These are phyloP conservation scores for Fonsecaea pedrosoi DNA, from an alignment of 2,329 filamentous ascomycete species.

Conservation along the genomic window DNA sequence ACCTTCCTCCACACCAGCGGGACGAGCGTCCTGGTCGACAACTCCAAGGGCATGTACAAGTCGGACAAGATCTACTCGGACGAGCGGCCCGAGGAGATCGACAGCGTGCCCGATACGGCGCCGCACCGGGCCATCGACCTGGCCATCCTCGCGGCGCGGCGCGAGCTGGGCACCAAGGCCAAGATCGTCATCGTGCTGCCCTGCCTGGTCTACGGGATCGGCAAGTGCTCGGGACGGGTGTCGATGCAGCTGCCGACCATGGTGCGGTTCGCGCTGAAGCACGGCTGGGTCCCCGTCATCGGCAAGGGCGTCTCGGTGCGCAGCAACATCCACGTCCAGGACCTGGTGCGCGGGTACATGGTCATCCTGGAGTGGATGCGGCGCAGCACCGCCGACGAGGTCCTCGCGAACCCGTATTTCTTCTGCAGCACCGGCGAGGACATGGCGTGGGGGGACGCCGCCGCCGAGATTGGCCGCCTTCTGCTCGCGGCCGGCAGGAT, in stretches of 20 bases:
- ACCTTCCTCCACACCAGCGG: constrained; percentile 54
- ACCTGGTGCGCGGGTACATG: constrained; percentile 56
- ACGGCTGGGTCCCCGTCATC: constrained; percentile 55
- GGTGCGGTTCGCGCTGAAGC: constrained; percentile 56
- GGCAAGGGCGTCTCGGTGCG: constrained; percentile 53
- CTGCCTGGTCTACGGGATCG: constrained; percentile 56
- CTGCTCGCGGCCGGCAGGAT: constrained; percentile 51
- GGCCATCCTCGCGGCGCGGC: constrained; percentile 48
- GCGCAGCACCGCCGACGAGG: constrained; percentile 38
- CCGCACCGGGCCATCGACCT: constrained; percentile 57
- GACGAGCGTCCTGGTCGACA: constrained; percentile 51
- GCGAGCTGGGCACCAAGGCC: constrained; percentile 48
- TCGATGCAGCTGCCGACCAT: constrained; percentile 58
- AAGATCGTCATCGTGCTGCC: constrained; percentile 58
- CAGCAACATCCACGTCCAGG: constrained; percentile 56
- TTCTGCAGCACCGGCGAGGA: constrained; percentile 54
- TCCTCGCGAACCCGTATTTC: constrained; percentile 56
- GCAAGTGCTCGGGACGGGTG: constrained; percentile 48
- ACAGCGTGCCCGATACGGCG: constrained; percentile 51
- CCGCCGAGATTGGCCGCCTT: constrained; percentile 47
- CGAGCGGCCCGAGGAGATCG: constrained; percentile 48
- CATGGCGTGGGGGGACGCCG: constrained; percentile 53
- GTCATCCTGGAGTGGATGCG: constrained; percentile 55
- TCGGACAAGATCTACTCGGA: constrained; percentile 54
- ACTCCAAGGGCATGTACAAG: constrained; percentile 44